Evolutionary conservation across 2,329 filamentous ascomycete species (phyloP).

Genomic region (Byssothecium circinans): DNA sequence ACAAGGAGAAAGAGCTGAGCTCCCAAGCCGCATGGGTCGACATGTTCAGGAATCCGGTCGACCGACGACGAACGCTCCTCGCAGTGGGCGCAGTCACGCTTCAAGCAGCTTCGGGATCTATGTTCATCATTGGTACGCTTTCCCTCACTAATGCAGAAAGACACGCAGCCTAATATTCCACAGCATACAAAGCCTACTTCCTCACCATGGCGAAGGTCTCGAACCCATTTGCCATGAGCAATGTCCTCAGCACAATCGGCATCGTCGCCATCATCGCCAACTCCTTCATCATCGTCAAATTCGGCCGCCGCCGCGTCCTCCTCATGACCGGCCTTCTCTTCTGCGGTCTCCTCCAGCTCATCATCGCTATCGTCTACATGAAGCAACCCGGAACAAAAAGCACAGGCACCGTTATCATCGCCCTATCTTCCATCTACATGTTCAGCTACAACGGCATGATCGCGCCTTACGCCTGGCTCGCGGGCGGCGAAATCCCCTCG

Average conservation of each 20-base stretch:
- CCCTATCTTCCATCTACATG: constrained; percentile 57
- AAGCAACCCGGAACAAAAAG: constrained; percentile 39
- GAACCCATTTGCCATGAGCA: constrained; percentile 59
- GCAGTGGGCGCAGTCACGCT: constrained; percentile 40
- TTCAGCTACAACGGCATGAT: constrained; percentile 59
- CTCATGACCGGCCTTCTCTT: constrained; percentile 55
- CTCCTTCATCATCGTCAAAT: constrained; percentile 54
- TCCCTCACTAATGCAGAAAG: too few relatives aligned
- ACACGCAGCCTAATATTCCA: too few relatives aligned
- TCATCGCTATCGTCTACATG: constrained; percentile 57
- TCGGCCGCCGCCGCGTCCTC: constrained; percentile 57
- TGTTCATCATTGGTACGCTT: constrained; percentile 48
- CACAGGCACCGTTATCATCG: constrained; percentile 55
- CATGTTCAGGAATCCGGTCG: constrained; percentile 40
- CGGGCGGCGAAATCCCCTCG: constrained; percentile 59
- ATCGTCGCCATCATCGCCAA: constrained; percentile 61
- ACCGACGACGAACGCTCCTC: constrained; percentile 40
- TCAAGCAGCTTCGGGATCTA: constrained; percentile 42
- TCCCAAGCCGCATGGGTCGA: constrained; percentile 36
- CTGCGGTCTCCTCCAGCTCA: constrained; percentile 58
- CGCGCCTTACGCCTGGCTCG: constrained; percentile 60
- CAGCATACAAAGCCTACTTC: constrained; percentile 56
- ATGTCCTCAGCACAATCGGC: constrained; percentile 57
- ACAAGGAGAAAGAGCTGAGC: constrained; percentile 34
- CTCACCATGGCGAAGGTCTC: constrained; percentile 61